phyloP scores from a whole-genome alignment of 1,284 basidiomycete species.

The Cutaneotrichosporon cavernicola region DNA sequence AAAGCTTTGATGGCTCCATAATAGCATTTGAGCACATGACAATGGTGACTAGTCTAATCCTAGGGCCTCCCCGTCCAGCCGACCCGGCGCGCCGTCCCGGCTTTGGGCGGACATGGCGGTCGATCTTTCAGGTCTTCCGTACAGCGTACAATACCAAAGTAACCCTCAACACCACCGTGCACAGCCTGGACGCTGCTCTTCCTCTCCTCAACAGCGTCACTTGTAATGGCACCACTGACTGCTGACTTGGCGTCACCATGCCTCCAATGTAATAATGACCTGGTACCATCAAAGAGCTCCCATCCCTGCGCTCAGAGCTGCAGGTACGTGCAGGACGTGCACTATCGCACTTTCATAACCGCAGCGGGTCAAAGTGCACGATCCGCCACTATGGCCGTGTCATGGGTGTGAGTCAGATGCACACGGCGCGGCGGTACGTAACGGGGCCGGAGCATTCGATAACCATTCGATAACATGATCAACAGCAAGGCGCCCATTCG shows the following conservation, averaged over 20 bases:
- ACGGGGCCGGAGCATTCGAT: neutral
- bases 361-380: neutral
- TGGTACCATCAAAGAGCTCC: neutral
- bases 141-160: neutral
- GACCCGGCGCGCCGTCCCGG: neutral
- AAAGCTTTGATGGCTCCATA: too few relatives aligned
- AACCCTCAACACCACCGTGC: neutral
- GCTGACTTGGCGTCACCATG: neutral
- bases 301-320: neutral
- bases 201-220: neutral
- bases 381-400: neutral
- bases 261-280: neutral
- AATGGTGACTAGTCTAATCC: neutral
- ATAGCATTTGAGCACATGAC: neutral
- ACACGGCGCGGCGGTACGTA: neutral
- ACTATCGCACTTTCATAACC: neutral
- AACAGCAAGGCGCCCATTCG: neutral
- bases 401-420: neutral
- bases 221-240: neutral
- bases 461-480: neutral
- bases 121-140: neutral
- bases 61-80: neutral
- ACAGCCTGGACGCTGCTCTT: neutral
- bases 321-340: slow-evolving; percentile 1
- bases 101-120: slow-evolving; percentile 1